Base-by-base conservation (phyloP, 352 stramenopile genomes). In the Pythium vanterpoolii region DNA sequence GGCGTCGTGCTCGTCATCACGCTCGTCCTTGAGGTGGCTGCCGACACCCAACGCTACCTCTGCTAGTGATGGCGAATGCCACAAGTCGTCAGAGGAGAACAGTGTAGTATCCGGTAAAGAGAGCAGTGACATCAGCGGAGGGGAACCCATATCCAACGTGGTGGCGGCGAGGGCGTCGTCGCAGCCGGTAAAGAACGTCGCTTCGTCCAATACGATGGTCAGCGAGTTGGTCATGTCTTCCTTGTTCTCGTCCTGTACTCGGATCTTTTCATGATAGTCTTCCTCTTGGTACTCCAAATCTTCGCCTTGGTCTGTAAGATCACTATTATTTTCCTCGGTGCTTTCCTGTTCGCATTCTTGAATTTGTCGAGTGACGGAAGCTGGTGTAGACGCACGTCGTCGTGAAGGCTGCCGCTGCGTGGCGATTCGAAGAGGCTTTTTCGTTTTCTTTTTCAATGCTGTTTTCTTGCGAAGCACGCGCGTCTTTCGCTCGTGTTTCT, bases 401-500 rank as follows among this genome's bases (percentile, higher is more conserved):
- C 28, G 18, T 9, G 42, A 34, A 4, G 33, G 27, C 10, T 53
- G 42, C 10, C 43, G 42, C 18, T 21, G 54, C 21, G 30, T 21
- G 2, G 40, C n/a, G 18, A 5, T 5, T 43, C 48, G n/a, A n/a
- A n/a, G n/a, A n/a, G n/a, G 43, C 52, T 47, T 68, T 34, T 33
- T 43, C 26, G 53, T 62, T 23, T 53, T 52, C 33, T 62, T 62
- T 38, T 59, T 52, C 31, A 33, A 45, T 10, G 21, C 23, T 16
- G 48, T 31, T 18, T 31, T 50, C 9, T 33, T 36, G 1, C 46
- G 53, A 0, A 56, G 60, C 10, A 58, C 63, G 7, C 68, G 63
- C 34, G 52, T 52, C 24, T 61, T 62, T n/a, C 68, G 54, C 43
- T 70, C 68, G 31, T 69, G 52, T 28, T 75, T 75, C 43, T 75